These are phyloP conservation scores for Arthrobotrys sphaeroides DNA, from an alignment of 2,329 filamentous ascomycete genomes.

Conservation along the genomic window DNA sequence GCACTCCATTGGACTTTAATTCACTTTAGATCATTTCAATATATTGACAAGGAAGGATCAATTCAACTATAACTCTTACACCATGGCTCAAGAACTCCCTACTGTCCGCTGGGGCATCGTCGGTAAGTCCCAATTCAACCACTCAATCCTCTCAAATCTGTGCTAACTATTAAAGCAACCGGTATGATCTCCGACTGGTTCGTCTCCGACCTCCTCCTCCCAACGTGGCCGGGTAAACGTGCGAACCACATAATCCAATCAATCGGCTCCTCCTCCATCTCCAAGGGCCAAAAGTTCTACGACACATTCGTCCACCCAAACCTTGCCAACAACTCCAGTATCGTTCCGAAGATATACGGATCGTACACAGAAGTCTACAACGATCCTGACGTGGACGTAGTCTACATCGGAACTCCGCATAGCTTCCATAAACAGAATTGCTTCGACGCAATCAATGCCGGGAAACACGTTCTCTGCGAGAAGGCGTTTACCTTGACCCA, in stretches of 20 bases:
- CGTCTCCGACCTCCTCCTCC: conserved; percentile 62
- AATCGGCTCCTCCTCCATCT: conserved; percentile 62
- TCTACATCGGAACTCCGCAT: conserved; percentile 65
- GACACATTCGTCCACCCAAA: conserved; percentile 57
- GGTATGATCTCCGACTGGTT: conserved; percentile 65
- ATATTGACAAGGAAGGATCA: no score
- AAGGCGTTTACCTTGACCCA: conserved; percentile 64
- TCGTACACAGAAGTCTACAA: conserved; percentile 62
- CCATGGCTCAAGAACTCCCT: conserved; percentile 27
- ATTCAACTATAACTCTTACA: not conserved
- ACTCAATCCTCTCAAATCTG: conserved; percentile 56
- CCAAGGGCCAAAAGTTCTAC: conserved; percentile 62
- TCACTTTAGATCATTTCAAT: no score
- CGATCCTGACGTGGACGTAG: conserved; percentile 63
- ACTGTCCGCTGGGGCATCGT: conserved; percentile 45
- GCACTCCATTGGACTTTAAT: no score
- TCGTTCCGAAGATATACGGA: conserved; percentile 60
- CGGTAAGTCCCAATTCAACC: not conserved
- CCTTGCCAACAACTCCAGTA: conserved; percentile 55
- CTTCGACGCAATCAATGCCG: conserved; percentile 62
- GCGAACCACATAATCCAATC: conserved; percentile 63
- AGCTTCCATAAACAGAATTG: conserved; percentile 63
- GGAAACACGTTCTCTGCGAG: conserved; percentile 65
- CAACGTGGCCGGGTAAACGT: conserved; percentile 59
- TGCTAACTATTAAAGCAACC: conserved; percentile 62